Evolutionary conservation across 2,329 filamentous ascomycete genomes (phyloP).

Genomic region (Diaporthe australafricana): DNA sequence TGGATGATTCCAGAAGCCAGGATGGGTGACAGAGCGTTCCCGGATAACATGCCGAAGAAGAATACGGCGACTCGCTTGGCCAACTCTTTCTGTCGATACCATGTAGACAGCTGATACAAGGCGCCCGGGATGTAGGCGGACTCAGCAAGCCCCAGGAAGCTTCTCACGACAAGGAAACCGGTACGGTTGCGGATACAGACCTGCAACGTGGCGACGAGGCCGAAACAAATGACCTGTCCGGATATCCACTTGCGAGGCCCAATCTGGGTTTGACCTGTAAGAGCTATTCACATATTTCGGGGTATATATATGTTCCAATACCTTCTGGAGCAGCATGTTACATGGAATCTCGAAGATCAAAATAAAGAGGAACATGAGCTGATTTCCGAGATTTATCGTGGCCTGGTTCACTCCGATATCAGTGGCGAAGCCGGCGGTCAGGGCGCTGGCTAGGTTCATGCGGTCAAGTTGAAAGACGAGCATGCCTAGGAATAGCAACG

Average conservation of each 20-base stretch:
- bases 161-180: slow-evolving; percentile 57
- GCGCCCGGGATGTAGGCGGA: slow-evolving; percentile 64
- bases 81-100: slow-evolving; percentile 60
- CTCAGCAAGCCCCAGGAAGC: slow-evolving; percentile 60
- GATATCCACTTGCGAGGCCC: slow-evolving; percentile 62
- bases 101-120: slow-evolving; percentile 63
- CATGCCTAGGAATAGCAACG: slow-evolving; percentile 60
- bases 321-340: slow-evolving; percentile 56
- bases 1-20: slow-evolving; percentile 60
- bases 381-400: slow-evolving; percentile 64
- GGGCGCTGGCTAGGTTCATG: slow-evolving; percentile 63
- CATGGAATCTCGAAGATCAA: slow-evolving; percentile 63
- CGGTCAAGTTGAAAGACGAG: slow-evolving; percentile 64
- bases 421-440: slow-evolving; percentile 59
- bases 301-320: no score
- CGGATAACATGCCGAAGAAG: slow-evolving; percentile 66
- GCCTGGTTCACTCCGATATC: slow-evolving; percentile 56
- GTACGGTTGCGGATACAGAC: slow-evolving; percentile 54
- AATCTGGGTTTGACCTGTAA: slow-evolving; percentile 43
- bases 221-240: slow-evolving; percentile 60
- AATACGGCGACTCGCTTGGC: slow-evolving; percentile 60
- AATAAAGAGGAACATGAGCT: slow-evolving; percentile 63
- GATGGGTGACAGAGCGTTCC: slow-evolving; percentile 60
- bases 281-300: no score
- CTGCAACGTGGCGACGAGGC: slow-evolving; percentile 58